phyloP scores from a whole-genome alignment of 768 basidiomycete genomes.

The Mrakia blollopis region DNA sequence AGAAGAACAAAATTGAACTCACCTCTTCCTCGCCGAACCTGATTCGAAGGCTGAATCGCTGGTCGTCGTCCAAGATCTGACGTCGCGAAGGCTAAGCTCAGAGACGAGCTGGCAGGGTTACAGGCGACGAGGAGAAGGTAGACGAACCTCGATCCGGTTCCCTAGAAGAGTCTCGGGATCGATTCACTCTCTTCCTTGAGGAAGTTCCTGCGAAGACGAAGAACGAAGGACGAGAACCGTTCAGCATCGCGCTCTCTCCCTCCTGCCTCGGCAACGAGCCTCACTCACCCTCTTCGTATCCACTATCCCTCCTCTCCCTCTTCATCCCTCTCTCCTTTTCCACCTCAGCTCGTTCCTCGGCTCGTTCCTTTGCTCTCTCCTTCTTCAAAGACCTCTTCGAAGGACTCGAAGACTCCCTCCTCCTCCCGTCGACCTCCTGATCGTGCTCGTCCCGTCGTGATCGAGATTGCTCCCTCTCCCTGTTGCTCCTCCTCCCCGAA shows the following conservation, averaged over 20 bases:
- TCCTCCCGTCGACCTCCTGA: no score
- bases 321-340: not conserved
- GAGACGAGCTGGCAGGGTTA: no score
- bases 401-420: no score
- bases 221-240: no score
- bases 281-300: conserved; percentile 37
- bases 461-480: not conserved
- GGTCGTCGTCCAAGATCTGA: not conserved
- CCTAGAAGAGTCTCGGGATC: no score
- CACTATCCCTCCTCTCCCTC: not conserved
- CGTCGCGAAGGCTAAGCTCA: not conserved
- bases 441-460: not conserved
- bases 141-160: no score
- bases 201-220: no score
- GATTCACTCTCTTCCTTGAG: no score
- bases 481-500: not conserved
- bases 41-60: not conserved
- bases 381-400: not conserved
- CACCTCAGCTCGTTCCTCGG: not conserved
- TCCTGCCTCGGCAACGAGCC: conserved; percentile 38
- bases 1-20: not conserved
- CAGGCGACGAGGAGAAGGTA: no score
- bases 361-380: not conserved
- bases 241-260: no score
- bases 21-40: not conserved